Conservation (phyloP, 177 flowering plant species). For the Vitis hybrid region DNA sequence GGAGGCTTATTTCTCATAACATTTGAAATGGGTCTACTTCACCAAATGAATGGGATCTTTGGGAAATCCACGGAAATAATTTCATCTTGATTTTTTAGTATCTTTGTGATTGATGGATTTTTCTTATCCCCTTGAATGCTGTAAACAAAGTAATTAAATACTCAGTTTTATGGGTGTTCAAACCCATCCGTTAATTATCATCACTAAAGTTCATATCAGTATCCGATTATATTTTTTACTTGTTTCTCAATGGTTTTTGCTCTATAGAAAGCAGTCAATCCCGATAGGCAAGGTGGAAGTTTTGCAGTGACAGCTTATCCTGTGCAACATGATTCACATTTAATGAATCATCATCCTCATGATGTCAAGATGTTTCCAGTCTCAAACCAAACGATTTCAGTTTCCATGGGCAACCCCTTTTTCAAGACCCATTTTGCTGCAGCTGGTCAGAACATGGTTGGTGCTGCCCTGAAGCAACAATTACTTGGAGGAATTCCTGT, state of each 20-base stretch:
- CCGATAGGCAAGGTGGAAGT: constrained; percentile 36
- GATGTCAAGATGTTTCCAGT: constrained; percentile 41
- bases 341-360: constrained; percentile 27
- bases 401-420: constrained; percentile 44
- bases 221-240: neutral
- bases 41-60: no score
- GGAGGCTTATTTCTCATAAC: no score
- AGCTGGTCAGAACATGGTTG: constrained; percentile 24
- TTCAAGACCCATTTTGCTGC: constrained; percentile 37
- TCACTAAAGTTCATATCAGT: neutral
- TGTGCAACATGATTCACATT: constrained; percentile 35
- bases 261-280: constrained; percentile 38
- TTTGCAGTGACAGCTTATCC: constrained; percentile 37
- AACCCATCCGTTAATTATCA: neutral
- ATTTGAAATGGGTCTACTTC: no score
- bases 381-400: constrained; percentile 38
- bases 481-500: constrained; percentile 52
- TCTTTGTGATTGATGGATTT: no score
- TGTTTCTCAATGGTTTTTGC: constrained; percentile 1
- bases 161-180: neutral
- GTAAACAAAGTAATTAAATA: no score
- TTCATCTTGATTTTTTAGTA: no score
- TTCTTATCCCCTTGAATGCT: no score
- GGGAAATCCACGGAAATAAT: no score
- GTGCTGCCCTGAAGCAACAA: constrained; percentile 35